phyloP scores from a whole-genome alignment of 2,329 filamentous ascomycete species.

The Cercospora canescens region DNA sequence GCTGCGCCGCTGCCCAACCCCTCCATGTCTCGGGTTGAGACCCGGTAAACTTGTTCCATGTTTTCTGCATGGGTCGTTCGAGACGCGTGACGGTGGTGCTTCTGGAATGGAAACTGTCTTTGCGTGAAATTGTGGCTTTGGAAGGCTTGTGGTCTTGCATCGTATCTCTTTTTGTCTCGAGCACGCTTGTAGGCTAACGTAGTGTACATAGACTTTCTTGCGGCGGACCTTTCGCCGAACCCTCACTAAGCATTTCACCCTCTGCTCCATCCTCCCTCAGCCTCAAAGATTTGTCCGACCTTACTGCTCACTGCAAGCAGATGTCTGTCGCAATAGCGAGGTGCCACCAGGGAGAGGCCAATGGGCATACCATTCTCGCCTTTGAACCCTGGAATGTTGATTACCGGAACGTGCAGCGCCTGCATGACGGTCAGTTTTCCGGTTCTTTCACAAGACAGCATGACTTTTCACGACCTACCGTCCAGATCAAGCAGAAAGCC shows the following conservation, averaged over 20 bases:
- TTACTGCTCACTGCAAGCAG: constrained; percentile 44
- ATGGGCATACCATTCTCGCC: constrained; percentile 60
- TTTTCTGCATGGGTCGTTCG: neutral
- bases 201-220: no score
- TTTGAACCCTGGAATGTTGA: constrained; percentile 64
- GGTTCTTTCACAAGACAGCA: no score
- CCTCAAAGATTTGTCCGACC: constrained; percentile 40
- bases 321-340: constrained; percentile 47
- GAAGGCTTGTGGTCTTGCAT: neutral
- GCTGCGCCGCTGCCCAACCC: neutral
- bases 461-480: constrained; percentile 22
- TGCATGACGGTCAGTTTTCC: neutral
- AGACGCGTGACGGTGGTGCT: neutral
- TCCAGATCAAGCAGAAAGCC: constrained; percentile 37
- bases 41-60: neutral
- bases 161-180: neutral
- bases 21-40: neutral
- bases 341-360: constrained; percentile 55
- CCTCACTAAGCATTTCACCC: no score
- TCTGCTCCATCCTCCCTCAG: neutral
- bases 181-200: neutral
- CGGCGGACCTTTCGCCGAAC: no score
- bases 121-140: neutral
- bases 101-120: neutral
- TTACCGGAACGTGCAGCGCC: constrained; percentile 58